Evolutionary conservation across 129 eudicot species (phyloP).

Genomic region (sunflower (Helianthus annuus)): DNA sequence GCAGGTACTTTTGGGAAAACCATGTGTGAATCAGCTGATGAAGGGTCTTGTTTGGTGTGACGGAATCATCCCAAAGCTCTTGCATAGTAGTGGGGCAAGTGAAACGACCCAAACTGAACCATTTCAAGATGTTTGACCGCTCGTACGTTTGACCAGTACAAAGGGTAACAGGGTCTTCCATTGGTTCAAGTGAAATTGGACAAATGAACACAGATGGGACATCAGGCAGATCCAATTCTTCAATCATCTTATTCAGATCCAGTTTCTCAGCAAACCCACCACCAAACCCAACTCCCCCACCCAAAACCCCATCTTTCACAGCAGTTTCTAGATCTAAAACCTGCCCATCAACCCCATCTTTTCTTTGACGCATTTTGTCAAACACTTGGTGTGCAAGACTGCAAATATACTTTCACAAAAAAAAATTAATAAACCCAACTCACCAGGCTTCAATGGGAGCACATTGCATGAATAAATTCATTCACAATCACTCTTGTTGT

Average conservation of each 20-base stretch:
- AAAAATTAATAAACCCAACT: neutral
- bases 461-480: constrained; percentile 34
- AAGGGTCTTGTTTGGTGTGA: constrained; percentile 56
- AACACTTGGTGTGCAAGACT: constrained; percentile 18
- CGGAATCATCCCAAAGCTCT: constrained; percentile 66
- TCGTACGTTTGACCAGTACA: constrained; percentile 71
- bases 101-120: constrained; percentile 58
- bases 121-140: constrained; percentile 50
- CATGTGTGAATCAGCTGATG: constrained; percentile 46
- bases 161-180: constrained; percentile 65
- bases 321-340: constrained; percentile 70
- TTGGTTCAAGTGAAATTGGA: constrained; percentile 62
- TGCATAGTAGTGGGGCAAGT: constrained; percentile 74
- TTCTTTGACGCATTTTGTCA: constrained; percentile 53
- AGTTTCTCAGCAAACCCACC: constrained; percentile 53
- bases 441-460: constrained; percentile 28
- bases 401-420: neutral
- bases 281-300: constrained; percentile 39
- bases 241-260: constrained; percentile 56
- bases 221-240: constrained; percentile 39
- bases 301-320: constrained; percentile 68
- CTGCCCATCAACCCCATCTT: constrained; percentile 48
- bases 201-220: constrained; percentile 67
- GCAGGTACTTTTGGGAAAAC: constrained; percentile 53
- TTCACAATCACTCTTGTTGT: constrained; percentile 24